Evolutionary conservation across 129 eudicot species (phyloP).

Genomic region (Pseudognaphalium luteoalbum): DNA sequence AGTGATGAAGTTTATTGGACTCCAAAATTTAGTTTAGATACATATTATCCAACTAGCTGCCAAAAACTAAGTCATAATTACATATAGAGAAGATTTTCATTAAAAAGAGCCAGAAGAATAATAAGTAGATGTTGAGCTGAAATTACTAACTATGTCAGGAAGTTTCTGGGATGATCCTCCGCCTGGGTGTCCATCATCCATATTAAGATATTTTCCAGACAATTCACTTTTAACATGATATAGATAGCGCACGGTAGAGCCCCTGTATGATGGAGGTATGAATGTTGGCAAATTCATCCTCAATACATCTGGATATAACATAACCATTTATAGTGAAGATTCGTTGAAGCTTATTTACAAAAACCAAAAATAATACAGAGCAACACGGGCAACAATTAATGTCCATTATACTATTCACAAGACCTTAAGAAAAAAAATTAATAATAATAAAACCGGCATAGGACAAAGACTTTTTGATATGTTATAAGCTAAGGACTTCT

Average conservation of each 20-base stretch:
- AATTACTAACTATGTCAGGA: constrained; percentile 57
- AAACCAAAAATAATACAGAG: constrained; percentile 9
- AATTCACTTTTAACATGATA: constrained; percentile 69
- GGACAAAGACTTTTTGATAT: neutral
- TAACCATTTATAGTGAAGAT: constrained; percentile 9
- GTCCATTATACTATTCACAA: constrained; percentile 4
- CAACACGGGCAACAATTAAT: neutral
- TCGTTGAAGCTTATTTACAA: constrained; percentile 3
- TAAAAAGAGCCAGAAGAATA: neutral
- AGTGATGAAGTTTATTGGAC: neutral
- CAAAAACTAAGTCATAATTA: constrained; percentile 10
- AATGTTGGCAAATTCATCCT: constrained; percentile 67
- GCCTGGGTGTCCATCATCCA: constrained; percentile 63
- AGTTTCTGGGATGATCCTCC: constrained; percentile 49
- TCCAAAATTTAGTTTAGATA: neutral
- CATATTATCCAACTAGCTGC: neutral
- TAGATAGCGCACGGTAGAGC: constrained; percentile 85
- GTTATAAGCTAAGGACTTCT: neutral
- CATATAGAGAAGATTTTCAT: neutral
- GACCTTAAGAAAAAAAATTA: neutral
- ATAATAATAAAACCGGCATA: neutral
- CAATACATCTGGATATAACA: constrained; percentile 67
- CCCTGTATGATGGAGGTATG: constrained; percentile 96
- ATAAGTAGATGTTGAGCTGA: constrained; percentile 15
- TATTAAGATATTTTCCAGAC: constrained; percentile 59